Conservation (phyloP, 2,329 filamentous ascomycete species). For the Fusarium nanum region DNA sequence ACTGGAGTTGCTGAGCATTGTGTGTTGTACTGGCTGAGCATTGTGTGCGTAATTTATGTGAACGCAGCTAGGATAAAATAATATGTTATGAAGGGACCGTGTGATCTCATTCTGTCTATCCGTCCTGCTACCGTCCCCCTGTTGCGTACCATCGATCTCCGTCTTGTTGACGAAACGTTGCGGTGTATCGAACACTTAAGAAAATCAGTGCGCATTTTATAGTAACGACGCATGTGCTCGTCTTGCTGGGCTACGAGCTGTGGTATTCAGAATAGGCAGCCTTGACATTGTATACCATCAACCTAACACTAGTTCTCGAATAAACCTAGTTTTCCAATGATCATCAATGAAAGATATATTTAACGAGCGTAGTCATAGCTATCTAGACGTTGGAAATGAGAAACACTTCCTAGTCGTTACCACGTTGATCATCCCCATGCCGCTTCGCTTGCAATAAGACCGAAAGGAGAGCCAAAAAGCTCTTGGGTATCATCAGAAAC, state of each 20-base stretch:
- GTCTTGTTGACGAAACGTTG: not conserved
- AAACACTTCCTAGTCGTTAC: slow-evolving; percentile 1
- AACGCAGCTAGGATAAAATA: slow-evolving; percentile 17
- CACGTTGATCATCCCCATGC: slow-evolving; percentile 27
- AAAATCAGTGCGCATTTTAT: slow-evolving; percentile 5
- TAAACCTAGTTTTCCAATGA: not conserved
- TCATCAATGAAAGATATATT: slow-evolving; percentile 1
- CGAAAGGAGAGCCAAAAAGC: slow-evolving; percentile 41
- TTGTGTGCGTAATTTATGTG: not conserved
- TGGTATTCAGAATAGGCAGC: not conserved
- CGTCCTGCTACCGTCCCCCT: not conserved
- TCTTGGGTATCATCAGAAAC: slow-evolving; percentile 52
- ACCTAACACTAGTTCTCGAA: not conserved
- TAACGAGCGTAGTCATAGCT: slow-evolving; percentile 8
- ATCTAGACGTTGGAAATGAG: not conserved
- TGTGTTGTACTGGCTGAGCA: not conserved
- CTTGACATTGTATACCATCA: not conserved
- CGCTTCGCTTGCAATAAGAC: slow-evolving; percentile 35
- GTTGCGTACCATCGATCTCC: not conserved
- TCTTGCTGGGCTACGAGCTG: not conserved
- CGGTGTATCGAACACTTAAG: not conserved
- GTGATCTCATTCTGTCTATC: not conserved
- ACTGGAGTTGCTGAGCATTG: slow-evolving; percentile 18
- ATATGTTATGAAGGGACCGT: slow-evolving; percentile 8
- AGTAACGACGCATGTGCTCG: not conserved